Conservation (phyloP, 208 protist species). For the Trypanosoma platydactyli region DNA sequence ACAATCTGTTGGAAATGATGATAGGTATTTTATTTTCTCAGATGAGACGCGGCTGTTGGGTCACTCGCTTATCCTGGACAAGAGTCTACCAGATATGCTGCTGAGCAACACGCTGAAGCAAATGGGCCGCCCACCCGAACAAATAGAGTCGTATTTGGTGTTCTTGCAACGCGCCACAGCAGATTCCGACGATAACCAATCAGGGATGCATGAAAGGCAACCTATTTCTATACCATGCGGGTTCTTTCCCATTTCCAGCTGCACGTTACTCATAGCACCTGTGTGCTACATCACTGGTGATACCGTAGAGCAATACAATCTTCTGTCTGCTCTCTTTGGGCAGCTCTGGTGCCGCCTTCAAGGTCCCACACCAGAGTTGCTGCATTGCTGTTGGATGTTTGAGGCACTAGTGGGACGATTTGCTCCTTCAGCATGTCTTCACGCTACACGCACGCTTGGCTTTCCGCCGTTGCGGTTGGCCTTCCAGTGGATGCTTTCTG, state of each 20-base stretch:
- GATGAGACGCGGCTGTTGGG: conserved; percentile 68
- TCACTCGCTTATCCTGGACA: conserved; percentile 66
- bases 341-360: conserved; percentile 84
- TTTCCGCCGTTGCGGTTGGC: conserved; percentile 66
- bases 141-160: conserved; percentile 65
- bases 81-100: conserved; percentile 53
- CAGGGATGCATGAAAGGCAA: conserved; percentile 14
- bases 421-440: conserved; percentile 63
- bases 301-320: conserved; percentile 81
- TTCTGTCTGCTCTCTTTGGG: conserved; percentile 60
- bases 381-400: conserved; percentile 82
- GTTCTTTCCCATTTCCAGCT: conserved; percentile 55
- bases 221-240: conserved; percentile 52
- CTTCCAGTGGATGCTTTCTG: conserved; percentile 82
- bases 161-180: conserved; percentile 24
- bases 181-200: not conserved
- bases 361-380: conserved; percentile 81
- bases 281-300: conserved; percentile 84
- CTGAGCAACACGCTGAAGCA: conserved; percentile 55
- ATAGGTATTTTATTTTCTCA: conserved; percentile 84
- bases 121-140: conserved; percentile 41
- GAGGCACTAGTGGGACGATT: conserved; percentile 61
- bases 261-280: conserved; percentile 64
- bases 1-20: conserved; percentile 67
- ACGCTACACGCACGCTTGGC: conserved; percentile 59